Evolutionary conservation across 352 stramenopile genomes (phyloP), one percentile per base, ranked within the genome.

Genomic region (Globisporangium rhizosaccharum): DNA sequence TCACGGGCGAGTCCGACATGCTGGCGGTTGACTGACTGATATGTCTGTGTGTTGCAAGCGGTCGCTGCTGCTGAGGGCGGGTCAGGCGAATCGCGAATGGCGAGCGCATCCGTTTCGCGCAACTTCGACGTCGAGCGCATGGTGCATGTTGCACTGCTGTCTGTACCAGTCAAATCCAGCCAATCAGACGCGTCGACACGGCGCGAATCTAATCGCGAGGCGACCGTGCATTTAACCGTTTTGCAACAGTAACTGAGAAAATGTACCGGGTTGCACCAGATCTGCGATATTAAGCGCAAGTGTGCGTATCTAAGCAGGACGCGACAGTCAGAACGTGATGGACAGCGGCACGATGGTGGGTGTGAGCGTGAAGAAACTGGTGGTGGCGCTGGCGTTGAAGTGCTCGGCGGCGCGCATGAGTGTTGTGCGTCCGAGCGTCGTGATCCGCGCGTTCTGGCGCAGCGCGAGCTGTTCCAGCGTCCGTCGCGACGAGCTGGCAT

Each of bases 1-100:
- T 92, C 73, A 94, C 85, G 51, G 83, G 82, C 42, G 81, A 89
- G 54, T 90, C 79, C 57, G 71, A 64, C 82, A 91, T 91, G 63
- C 68, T 66, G 68, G 46, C 42, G 23, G 63, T 58, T 68, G 48
- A 41, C 39, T 71, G 44, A 33, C 5, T 50, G 39, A 36, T 46
- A 26, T 26, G 20, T 17, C 20, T 51, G 46, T 30, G 46, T 26
- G 20, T 33, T n/a, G 42, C 42, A 12, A 7, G 42, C 42, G 12
- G 20, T 51, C 20, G 44, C n/a, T 53, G 54, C 17, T 30, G 28
- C 15, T 39, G 49, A 46, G 12, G n/a, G 15, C 17, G 18, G 18
- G 26, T 15, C 44, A 33, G 18, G n/a, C 54, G 54, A 44, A 53
- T 59, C 20, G 46, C 8, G 20, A 33, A 46, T 46, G 41, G 41